These are phyloP conservation scores for Ogataea minuta DNA, from an alignment of 805 yeast genomes.

Conservation along the genomic window DNA sequence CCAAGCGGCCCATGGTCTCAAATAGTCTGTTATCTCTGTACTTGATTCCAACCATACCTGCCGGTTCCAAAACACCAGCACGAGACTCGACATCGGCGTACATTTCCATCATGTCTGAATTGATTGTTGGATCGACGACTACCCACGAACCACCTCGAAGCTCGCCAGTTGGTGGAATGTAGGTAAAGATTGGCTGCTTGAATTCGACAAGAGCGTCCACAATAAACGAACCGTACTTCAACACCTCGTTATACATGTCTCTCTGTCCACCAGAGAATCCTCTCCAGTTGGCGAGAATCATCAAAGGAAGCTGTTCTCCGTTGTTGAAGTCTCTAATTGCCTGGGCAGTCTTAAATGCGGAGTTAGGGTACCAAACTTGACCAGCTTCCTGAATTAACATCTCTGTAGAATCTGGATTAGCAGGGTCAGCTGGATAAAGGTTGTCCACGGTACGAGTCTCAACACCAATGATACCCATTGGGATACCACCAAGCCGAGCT, in stretches of 20 bases:
- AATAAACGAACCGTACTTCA: slow-evolving; percentile 94
- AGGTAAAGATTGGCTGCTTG: slow-evolving; percentile 95
- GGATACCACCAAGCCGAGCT: slow-evolving; percentile 98
- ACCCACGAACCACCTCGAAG: slow-evolving; percentile 99
- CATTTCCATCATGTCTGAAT: slow-evolving; percentile 98
- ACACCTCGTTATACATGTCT: slow-evolving; percentile 98
- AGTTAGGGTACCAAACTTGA: slow-evolving; percentile 99
- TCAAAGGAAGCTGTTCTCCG: slow-evolving; percentile 96
- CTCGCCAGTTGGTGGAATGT: slow-evolving; percentile 98
- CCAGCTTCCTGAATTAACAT: slow-evolving; percentile 91
- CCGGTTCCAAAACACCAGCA: slow-evolving; percentile 98
- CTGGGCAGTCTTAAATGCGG: slow-evolving; percentile 98
- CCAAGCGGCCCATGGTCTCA: slow-evolving; percentile 90
- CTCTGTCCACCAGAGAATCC: slow-evolving; percentile 99
- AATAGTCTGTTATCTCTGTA: slow-evolving; percentile 90
- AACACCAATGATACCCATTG: slow-evolving; percentile 96
- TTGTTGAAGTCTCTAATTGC: slow-evolving; percentile 96
- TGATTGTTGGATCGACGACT: slow-evolving; percentile 97
- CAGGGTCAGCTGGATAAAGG: slow-evolving; percentile 95
- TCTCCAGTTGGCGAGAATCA: slow-evolving; percentile 99
- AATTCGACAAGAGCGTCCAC: slow-evolving; percentile 95
- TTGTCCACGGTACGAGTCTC: slow-evolving; percentile 90
- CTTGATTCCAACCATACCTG: slow-evolving; percentile 98
- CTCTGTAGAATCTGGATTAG: slow-evolving; percentile 94
- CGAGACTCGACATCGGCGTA: slow-evolving; percentile 94